Base-by-base conservation (phyloP, 2,329 filamentous ascomycete species). In the Cladobotryum protrusum region DNA sequence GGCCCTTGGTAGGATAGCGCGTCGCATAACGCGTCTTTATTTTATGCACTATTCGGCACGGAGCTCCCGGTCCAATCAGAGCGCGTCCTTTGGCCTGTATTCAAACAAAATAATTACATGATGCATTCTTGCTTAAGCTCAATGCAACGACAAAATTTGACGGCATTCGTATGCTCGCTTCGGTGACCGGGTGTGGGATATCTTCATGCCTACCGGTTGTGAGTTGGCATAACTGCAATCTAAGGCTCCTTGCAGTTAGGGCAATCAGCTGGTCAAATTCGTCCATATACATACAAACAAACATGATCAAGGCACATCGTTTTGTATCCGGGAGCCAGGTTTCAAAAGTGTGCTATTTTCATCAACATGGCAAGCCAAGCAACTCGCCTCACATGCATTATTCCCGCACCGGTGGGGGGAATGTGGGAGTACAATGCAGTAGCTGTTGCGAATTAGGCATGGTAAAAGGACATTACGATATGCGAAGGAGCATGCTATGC, bases 231-330 rank as follows among this genome's bases (percentile, higher is more conserved):
- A 17, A 46, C 29, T n/a, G 40, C 29, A 33, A 15, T 19, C 36
- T 41, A 45, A 36, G 17, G 39, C 32, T 37, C 48, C 48, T 47
- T 50, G 48, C 43, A 50, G 48, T 19, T 37, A 32, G 43, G 48
- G 6, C 24, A 8, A 8, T 9, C 24, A 29, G 24, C 24, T 29
- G 6, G 11, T 29, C 24, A 29, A 29, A 29, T 9, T 29, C 24
- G 24, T 29, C 11, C 24, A 29, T 9, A 9, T 29, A 9, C 11
- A 6, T 29, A 9, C 24, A 8, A 29, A 29, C 24, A 4, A 29
- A 29, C 24, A 4, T 29, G 24, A 9, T 9, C 24, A 29, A 29
- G 24, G 24, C 24, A 29, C 24, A 29, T 29, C 7, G 2, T 29
- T 29, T 29, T 29, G 24, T 29, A 6, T 29, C 24, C 24, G 6